Conservation (phyloP, 176 grass and related monocot genomes). For the Oryza officinalis region DNA sequence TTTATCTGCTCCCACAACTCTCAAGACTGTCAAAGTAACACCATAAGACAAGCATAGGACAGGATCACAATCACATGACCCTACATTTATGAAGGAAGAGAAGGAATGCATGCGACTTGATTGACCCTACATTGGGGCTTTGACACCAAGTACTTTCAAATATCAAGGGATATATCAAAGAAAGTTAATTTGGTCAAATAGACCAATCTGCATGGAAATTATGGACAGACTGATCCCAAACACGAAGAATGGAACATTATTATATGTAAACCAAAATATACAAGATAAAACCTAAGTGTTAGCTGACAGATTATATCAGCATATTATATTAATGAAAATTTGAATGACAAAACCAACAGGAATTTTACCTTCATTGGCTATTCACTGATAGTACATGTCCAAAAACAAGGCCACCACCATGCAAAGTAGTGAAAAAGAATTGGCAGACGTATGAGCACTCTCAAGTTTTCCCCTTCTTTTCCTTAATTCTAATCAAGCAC, state of each 20-base stretch:
- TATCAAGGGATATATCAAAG: neutral
- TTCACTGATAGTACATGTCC: slow-evolving; percentile 15
- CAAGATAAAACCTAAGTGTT: neutral
- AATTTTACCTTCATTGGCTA: slow-evolving; percentile 5
- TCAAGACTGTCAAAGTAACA: neutral
- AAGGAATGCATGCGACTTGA: neutral
- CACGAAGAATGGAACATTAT: neutral
- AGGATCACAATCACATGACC: neutral
- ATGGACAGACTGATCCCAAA: neutral
- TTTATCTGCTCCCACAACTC: neutral
- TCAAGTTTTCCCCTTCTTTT: neutral
- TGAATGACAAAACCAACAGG: neutral
- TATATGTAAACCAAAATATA: neutral
- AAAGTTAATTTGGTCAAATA: neutral
- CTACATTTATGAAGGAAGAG: neutral
- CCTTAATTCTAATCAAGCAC: neutral
- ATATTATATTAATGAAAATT: slow-evolving; percentile 9
- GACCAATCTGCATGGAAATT: neutral
- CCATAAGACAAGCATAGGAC: neutral
- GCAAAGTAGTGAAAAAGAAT: slow-evolving; percentile 16
- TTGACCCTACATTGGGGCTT: neutral
- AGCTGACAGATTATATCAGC: neutral
- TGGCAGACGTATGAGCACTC: neutral
- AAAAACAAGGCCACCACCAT: neutral
- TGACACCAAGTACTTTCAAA: neutral